phyloP scores from a whole-genome alignment of 306 rosid species.

The Styphnolobium japonicum region DNA sequence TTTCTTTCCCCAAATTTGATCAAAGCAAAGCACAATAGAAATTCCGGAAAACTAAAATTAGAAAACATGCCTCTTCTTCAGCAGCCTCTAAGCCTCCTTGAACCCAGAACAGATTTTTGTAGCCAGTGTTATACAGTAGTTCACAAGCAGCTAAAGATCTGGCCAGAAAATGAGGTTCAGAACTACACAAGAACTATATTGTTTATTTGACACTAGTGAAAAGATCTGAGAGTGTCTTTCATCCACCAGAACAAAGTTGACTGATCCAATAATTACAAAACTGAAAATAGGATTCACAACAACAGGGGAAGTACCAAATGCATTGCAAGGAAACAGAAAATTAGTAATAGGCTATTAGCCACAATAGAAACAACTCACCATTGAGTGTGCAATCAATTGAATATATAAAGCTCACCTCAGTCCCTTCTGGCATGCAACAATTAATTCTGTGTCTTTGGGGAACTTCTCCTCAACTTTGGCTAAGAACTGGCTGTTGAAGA shows the following conservation, averaged over 20 bases:
- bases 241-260: neutral
- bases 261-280: neutral
- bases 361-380: neutral
- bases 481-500: slow-evolving; percentile 64
- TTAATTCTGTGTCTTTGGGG: slow-evolving; percentile 76
- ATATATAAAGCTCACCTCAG: slow-evolving; percentile 55
- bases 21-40: neutral
- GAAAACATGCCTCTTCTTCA: slow-evolving; percentile 70
- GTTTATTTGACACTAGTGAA: neutral
- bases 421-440: slow-evolving; percentile 93
- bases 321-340: slow-evolving; percentile 15
- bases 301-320: slow-evolving; percentile 6
- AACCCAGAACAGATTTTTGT: slow-evolving; percentile 89
- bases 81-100: slow-evolving; percentile 94
- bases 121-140: slow-evolving; percentile 75
- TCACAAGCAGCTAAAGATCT: slow-evolving; percentile 94
- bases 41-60: slow-evolving; percentile 18
- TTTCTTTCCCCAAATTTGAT: slow-evolving; percentile 10
- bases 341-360: neutral
- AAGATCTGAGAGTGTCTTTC: neutral
- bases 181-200: neutral
- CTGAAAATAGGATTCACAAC: neutral
- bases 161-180: slow-evolving; percentile 35
- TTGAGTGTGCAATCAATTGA: slow-evolving; percentile 23
- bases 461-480: slow-evolving; percentile 73